Evolutionary conservation across 129 eudicot genomes (phyloP), one percentile per base, ranked within the genome.

Genomic region (Saposhnikovia divaricata): DNA sequence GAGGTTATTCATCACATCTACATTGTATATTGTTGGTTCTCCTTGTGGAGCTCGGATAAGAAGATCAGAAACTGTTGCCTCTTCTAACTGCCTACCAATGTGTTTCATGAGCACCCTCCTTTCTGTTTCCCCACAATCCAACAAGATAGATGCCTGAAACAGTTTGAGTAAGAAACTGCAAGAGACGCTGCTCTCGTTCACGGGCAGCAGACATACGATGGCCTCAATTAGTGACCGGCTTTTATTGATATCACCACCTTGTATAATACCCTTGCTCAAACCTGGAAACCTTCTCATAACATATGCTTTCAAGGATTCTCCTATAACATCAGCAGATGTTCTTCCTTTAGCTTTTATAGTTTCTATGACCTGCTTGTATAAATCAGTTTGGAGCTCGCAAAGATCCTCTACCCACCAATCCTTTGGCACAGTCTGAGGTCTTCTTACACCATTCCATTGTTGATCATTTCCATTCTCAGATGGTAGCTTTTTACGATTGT

Each of bases 341-440:
- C 78, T 85, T 57, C 88, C 93, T 77, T 86, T 93, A 4, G 90
- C 82, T 82, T 83, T 86, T 34, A 93, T 89, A 4, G 90, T 79
- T 71, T 86, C 80, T 75, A 93, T 75, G n/a, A 89, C 92, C 78
- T 88, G 86, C 83, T 91, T 91, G 83, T 86, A 93, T 39, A 90
- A 79, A 83, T 93, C 96, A 37, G 87, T 78, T 18, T 89, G 89
- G 79, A 93, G 93, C 72, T 93, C 98, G 38, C 92, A 89, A 38
- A 93, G 78, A 82, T 93, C 98, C 81, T 93, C 98, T 4, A 91
- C 94, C 98, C 98, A 93, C 98, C 98, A 93, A 83, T 93, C 98
- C 31, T 75, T 85, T 4, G 98, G 96, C 61, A 91, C 96, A 68
- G 21, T 69, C 43, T 80, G 83, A 55, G 84, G 91, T 78, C 88